Percentiles rank a stretch among this genome's conserved stretches.
Conservation (phyloP, 192 early-diverging fungal species). For the Geosiphon pyriformis region DNA sequence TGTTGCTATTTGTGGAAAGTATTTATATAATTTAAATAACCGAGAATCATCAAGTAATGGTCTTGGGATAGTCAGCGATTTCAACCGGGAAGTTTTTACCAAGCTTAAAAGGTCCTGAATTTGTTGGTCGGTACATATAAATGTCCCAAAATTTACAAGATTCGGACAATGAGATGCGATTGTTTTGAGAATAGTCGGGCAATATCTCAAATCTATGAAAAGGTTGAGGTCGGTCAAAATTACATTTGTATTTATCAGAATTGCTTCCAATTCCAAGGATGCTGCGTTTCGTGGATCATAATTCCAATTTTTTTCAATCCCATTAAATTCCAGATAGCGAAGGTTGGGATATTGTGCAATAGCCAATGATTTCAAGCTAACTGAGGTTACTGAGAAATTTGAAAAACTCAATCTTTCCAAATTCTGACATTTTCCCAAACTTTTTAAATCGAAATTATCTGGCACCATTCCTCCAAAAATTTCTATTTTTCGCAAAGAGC, state of each 20-base stretch:
- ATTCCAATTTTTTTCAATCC: background rate
- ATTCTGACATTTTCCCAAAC: slow-evolving; percentile 1
- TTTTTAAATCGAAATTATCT: background rate
- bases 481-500: background rate
- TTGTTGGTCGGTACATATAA: background rate
- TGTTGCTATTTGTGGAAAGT: background rate
- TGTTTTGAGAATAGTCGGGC: background rate
- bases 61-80: background rate
- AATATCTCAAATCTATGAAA: background rate
- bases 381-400: background rate
- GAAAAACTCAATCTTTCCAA: background rate
- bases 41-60: background rate
- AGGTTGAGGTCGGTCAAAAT: background rate
- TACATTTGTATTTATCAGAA: background rate
- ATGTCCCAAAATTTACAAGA: background rate
- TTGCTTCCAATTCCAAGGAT: background rate
- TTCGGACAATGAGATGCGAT: background rate
- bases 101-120: background rate
- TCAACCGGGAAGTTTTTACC: background rate
- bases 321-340: background rate
- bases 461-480: background rate
- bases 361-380: slow-evolving; percentile 1
- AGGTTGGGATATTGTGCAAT: background rate
- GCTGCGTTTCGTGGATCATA: background rate
- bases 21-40: background rate